phyloP scores from a whole-genome alignment of 305 asterid genomes.

The Fraxinus nigra region DNA sequence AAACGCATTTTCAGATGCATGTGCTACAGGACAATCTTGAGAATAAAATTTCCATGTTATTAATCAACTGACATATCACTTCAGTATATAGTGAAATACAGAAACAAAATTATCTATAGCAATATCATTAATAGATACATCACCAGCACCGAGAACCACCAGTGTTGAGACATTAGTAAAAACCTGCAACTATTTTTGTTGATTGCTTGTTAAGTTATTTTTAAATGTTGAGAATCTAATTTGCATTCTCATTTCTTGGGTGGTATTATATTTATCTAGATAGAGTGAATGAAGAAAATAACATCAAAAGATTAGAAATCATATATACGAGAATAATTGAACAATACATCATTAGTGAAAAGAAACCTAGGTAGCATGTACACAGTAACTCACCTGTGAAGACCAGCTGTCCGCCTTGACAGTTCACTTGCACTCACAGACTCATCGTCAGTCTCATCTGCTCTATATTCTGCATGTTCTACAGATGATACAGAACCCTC shows the following conservation, averaged over 20 bases:
- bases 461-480: conserved; percentile 57
- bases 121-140: not conserved
- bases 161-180: not conserved
- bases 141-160: not conserved
- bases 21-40: not conserved
- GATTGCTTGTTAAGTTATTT: too few relatives aligned
- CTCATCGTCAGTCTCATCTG: conserved; percentile 58
- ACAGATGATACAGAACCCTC: conserved; percentile 72
- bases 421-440: conserved; percentile 45
- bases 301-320: conserved; percentile 5
- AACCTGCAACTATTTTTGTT: not conserved
- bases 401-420: conserved; percentile 54
- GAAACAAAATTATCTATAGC: not conserved
- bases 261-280: not conserved
- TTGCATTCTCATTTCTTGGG: not conserved
- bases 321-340: not conserved
- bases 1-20: not conserved
- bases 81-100: not conserved
- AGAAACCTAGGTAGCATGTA: not conserved
- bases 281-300: not conserved
- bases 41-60: not conserved
- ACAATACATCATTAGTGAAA: not conserved
- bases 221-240: not conserved
- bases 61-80: not conserved
- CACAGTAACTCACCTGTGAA: conserved; percentile 49